Percentiles rank a stretch among this genome's conserved stretches.
Conservation (phyloP, 345 rosid species). For the Nephelium lappaceum region DNA sequence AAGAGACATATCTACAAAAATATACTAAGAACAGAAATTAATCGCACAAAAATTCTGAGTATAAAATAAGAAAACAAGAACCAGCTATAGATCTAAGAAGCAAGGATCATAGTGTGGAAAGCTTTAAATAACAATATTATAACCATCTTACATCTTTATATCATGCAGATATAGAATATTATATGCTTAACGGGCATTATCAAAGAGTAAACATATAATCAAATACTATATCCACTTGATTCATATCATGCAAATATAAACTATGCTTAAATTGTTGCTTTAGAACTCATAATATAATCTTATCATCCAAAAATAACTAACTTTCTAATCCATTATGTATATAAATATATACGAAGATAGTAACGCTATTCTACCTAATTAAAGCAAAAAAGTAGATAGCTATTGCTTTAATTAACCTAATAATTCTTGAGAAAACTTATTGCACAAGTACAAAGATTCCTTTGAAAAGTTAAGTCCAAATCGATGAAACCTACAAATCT, state of each 20-base stretch:
- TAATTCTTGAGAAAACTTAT: slow-evolving; percentile 6
- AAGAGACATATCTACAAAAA: background rate
- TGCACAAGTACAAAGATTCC: background rate
- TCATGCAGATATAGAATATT: background rate
- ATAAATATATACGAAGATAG: background rate
- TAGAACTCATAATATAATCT: background rate
- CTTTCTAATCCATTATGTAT: background rate
- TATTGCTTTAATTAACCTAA: background rate
- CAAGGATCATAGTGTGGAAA: background rate
- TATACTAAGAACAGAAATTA: background rate
- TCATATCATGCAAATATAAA: slow-evolving; percentile 1
- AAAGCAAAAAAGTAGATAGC: background rate
- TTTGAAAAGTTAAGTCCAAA: background rate
- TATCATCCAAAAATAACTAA: background rate
- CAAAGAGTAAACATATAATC: background rate
- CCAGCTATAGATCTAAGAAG: background rate
- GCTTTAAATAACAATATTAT: background rate
- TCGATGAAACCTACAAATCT: background rate
- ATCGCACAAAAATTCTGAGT: background rate
- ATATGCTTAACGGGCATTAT: no score
- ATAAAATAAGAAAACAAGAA: background rate
- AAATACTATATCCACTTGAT: background rate
- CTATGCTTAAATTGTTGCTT: background rate
- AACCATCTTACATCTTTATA: background rate
- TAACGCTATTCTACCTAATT: background rate